Evolutionary conservation across 345 rosid genomes (phyloP).

Genomic region (Rubroshorea leprosula): DNA sequence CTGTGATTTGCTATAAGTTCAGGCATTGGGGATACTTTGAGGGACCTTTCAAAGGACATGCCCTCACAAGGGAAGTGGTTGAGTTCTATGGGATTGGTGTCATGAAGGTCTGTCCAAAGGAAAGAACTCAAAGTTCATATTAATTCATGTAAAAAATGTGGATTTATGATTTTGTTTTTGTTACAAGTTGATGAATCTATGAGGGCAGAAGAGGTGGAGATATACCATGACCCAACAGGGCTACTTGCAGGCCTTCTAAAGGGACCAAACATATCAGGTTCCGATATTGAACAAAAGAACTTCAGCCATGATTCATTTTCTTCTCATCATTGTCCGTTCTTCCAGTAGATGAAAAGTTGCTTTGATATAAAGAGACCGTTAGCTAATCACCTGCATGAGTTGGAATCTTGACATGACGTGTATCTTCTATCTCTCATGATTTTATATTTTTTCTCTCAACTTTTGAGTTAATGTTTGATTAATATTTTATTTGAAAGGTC

Average conservation of each 20-base stretch:
- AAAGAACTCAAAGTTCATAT: not conserved
- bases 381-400: too few relatives aligned
- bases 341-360: slow-evolving; percentile 2
- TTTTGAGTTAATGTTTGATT: too few relatives aligned
- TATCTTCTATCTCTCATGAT: too few relatives aligned
- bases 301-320: not conserved
- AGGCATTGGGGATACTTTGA: slow-evolving; percentile 86
- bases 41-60: slow-evolving; percentile 62
- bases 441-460: too few relatives aligned
- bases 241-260: slow-evolving; percentile 52
- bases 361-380: too few relatives aligned
- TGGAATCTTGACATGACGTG: too few relatives aligned
- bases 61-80: slow-evolving; percentile 56
- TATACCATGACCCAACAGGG: slow-evolving; percentile 60
- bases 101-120: slow-evolving; percentile 37
- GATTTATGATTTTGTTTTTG: not conserved
- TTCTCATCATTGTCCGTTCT: slow-evolving; percentile 19
- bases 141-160: not conserved
- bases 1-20: slow-evolving; percentile 59
- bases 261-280: slow-evolving; percentile 13
- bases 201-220: slow-evolving; percentile 57
- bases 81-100: slow-evolving; percentile 55
- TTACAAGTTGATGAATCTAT: slow-evolving; percentile 58
- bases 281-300: not conserved
- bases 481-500: too few relatives aligned